Conservation (phyloP, 73 alveolate species). For the Diophrys appendiculata region DNA sequence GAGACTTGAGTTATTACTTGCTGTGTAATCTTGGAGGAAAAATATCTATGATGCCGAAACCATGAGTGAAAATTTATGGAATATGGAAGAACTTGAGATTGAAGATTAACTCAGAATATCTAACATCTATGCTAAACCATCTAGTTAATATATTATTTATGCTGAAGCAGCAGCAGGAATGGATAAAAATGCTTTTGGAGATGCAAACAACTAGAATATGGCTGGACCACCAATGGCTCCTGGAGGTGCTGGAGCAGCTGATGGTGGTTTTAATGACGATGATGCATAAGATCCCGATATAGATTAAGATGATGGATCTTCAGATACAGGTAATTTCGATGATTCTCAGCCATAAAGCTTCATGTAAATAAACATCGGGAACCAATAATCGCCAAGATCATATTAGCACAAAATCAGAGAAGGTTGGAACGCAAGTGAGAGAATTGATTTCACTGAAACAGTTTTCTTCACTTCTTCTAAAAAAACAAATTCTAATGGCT, state of each 20-base stretch:
- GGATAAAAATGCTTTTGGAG: too few species aligned
- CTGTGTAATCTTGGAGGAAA: conserved; percentile 46
- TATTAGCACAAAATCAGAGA: neutral
- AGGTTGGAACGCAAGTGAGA: neutral
- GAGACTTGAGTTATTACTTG: conserved; percentile 32
- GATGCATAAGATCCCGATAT: neutral
- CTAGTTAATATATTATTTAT: neutral
- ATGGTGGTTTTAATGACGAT: neutral
- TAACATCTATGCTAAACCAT: neutral
- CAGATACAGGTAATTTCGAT: neutral
- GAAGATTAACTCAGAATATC: neutral
- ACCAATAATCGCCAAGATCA: too few species aligned
- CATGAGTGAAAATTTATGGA: neutral
- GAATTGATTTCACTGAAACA: conserved; percentile 55
- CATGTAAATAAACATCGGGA: neutral
- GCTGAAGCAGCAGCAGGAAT: neutral
- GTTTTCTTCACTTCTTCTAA: conserved; percentile 23
- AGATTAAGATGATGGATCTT: neutral
- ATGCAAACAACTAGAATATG: too few species aligned
- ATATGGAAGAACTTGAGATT: neutral
- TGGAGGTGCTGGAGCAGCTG: neutral
- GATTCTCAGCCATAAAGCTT: neutral
- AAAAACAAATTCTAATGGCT: neutral
- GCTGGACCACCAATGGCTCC: neutral
- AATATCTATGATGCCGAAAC: neutral